Evolutionary conservation across 108 stramenopile genomes (phyloP).

Genomic region (Cyclotella sp.): DNA sequence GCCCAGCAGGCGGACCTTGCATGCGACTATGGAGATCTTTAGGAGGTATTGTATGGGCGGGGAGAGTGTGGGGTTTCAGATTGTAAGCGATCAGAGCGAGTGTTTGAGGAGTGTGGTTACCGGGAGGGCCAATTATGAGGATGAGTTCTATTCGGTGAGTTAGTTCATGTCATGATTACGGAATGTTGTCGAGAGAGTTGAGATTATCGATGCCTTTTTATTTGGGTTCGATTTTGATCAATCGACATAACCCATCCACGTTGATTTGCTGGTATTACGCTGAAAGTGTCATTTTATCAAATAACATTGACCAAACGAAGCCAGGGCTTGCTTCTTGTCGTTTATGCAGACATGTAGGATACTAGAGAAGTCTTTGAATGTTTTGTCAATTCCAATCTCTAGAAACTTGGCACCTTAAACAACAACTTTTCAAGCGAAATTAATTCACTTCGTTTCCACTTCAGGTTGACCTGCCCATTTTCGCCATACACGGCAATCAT

Average conservation of each 20-base stretch:
- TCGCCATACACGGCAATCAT: slow-evolving; percentile 98
- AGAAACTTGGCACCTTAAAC: too few relatives aligned
- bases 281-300: too few relatives aligned
- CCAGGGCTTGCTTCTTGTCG: too few relatives aligned
- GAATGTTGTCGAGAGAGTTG: too few relatives aligned
- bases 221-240: too few relatives aligned
- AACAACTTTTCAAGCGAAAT: not conserved
- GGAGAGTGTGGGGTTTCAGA: slow-evolving; percentile 86
- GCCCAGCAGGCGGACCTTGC: slow-evolving; percentile 88
- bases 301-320: too few relatives aligned
- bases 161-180: not conserved
- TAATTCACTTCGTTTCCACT: not conserved
- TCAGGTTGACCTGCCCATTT: slow-evolving; percentile 93
- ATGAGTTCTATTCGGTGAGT: slow-evolving; percentile 77
- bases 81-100: slow-evolving; percentile 71
- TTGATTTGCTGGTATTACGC: too few relatives aligned
- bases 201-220: too few relatives aligned
- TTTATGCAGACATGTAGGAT: too few relatives aligned
- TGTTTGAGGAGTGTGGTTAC: slow-evolving; percentile 43
- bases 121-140: slow-evolving; percentile 91
- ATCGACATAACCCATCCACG: too few relatives aligned
- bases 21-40: slow-evolving; percentile 92
- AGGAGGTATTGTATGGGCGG: slow-evolving; percentile 92
- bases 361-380: too few relatives aligned
- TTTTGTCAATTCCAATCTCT: not conserved